Base-by-base conservation (phyloP, 257 asterid genomes). In the Striga asiatica region DNA sequence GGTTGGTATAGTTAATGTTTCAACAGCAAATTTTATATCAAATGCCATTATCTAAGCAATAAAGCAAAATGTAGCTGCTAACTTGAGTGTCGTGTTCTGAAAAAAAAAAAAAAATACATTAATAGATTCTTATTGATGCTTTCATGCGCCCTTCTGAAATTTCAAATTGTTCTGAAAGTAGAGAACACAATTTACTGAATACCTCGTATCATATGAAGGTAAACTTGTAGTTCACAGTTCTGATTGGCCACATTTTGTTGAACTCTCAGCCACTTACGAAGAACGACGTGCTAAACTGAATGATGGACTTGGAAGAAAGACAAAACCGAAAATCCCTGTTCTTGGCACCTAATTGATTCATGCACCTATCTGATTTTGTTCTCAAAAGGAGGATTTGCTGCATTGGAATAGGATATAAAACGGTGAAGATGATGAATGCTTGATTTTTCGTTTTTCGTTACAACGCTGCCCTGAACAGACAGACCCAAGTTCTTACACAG, bases 221-320 rank as follows among this genome's bases (percentile, higher is more conserved):
- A 3, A 9, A 35, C n/a, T 9, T 16, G 18, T 21, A 11, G 34
- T 27, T 53, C 39, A 23, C 35, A 41, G 17, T 17, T 6, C 37
- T 66, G 16, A 20, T 58, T 61, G 61, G 31, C 38, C 25, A 7
- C 10, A 12, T 54, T 65, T 1, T 59, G 18, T 43, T 64, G 54
- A 63, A 58, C 52, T 10, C 71, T 71, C 93, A 91, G 98, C 97
- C 39, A 82, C 97, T 11, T 91, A 87, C 16, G 97, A 91, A 56
- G 97, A 91, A 62, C 87, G 95, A 13, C 74, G 88, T 24, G 76
- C 75, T 46, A 91, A 80, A 65, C 28, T 72, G 53, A 68, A 32
- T 13, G 55, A 67, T 17, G 76, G 67, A 56, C 59, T 47, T 24
- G 39, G 68, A 48, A 19, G 51, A 35, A 68, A 53, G 48, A n/a